phyloP scores from a whole-genome alignment of 2,329 filamentous ascomycete genomes.

The Alternaria ethzedia region DNA sequence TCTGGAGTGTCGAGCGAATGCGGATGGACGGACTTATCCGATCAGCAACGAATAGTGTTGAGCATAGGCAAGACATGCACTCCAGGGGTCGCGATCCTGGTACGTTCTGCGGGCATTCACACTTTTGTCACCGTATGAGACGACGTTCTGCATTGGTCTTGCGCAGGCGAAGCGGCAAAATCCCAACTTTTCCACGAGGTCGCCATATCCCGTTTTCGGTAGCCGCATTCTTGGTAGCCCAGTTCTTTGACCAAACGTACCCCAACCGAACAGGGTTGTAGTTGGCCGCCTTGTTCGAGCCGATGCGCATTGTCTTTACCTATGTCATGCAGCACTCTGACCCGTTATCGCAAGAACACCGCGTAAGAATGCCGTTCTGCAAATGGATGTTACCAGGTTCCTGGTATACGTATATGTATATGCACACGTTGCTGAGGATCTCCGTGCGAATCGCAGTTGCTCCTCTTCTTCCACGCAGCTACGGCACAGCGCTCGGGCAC shows the following conservation, averaged over 20 bases:
- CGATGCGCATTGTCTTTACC: not conserved
- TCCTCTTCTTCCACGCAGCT: conserved; percentile 1
- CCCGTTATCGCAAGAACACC: conserved; percentile 9
- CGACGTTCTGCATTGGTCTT: not conserved
- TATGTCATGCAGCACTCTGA: conserved; percentile 12
- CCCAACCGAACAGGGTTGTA: conserved; percentile 1
- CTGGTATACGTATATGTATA: conserved; percentile 21
- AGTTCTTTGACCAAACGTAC: not conserved
- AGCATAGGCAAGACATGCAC: not conserved
- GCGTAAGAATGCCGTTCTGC: conserved; percentile 9
- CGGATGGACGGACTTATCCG: not conserved
- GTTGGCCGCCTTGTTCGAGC: not conserved
- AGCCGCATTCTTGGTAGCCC: not conserved
- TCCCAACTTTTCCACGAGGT: not conserved
- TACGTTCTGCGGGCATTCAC: not conserved
- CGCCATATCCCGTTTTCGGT: not conserved
- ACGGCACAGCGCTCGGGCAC: not conserved
- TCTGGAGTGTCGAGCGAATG: not conserved
- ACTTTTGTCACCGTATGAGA: not conserved
- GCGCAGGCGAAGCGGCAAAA: not conserved
- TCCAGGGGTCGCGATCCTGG: not conserved
- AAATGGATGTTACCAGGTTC: conserved; percentile 12
- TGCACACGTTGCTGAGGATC: conserved; percentile 11
- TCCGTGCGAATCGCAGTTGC: conserved; percentile 3
- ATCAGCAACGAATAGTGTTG: not conserved